Base-by-base conservation (phyloP, 2,329 filamentous ascomycete genomes). In the Zarea fungicola region DNA sequence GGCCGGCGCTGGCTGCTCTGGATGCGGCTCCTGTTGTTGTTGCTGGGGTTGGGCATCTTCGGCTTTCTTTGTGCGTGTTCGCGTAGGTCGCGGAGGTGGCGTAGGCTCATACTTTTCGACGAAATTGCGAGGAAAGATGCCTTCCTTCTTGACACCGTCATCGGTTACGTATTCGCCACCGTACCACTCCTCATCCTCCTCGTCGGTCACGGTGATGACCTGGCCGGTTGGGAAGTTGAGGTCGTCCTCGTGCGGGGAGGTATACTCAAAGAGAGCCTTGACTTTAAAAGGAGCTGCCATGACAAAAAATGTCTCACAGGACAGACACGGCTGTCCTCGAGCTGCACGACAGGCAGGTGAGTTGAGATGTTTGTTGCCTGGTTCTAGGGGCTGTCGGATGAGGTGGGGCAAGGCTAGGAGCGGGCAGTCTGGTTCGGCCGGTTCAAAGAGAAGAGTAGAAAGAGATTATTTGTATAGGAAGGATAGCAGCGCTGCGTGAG, bases 101-200 rank as follows among this genome's bases (percentile, higher is more conserved):
- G 84, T 86, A 31, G 93, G 93, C 66, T 97, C 92, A 69, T 89
- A 95, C 70, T 85, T 89, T 69, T 99, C 93, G 62, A 99, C 93
- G 65, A 99, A 99, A 71, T 97, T 99, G 65, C 87, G 85, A 44
- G 90, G 92, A 67, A 96, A 97, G 60, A 96, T 87, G 57, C 92
- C 92, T 62, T 91, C 84, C 64, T 84, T 80, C 68, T 85, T 89
- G 54, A 68, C 70, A 49, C 93, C 93, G 45, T 76, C 69, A 52
- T 83, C 81, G 68, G 95, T 88, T 55, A 83, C 73, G 66, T 96
- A 96, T 68, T 93, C 86, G 57, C 93, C 92, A 55, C 80, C 81
- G 65, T 93, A 95, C 93, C 91, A 97, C 65, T 97, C 95, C 55
- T 78, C 84, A 64, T 96, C 93, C 65, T 97, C 93, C 67, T 89